phyloP scores from a whole-genome alignment of 768 basidiomycete species.

The Gloeostereum incarnatum region DNA sequence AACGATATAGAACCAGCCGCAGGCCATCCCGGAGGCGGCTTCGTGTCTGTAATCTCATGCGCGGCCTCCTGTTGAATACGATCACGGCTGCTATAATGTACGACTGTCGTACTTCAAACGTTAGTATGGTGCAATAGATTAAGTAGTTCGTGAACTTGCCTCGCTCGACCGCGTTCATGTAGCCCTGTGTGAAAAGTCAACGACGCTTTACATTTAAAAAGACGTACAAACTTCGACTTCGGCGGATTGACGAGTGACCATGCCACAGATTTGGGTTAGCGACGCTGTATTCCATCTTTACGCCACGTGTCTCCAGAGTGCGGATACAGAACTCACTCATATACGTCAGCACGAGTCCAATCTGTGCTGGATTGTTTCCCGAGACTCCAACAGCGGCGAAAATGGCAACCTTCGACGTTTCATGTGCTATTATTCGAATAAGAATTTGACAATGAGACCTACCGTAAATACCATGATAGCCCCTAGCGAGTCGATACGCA shows the following conservation, averaged over 20 bases:
- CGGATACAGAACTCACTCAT: slow-evolving; percentile 27
- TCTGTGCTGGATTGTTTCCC: slow-evolving; percentile 54
- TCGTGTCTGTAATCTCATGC: slow-evolving; percentile 44
- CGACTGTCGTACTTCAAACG: slow-evolving; percentile 21
- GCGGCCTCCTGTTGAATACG: slow-evolving; percentile 56
- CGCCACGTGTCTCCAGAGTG: not conserved
- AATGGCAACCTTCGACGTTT: slow-evolving; percentile 43
- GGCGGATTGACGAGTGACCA: slow-evolving; percentile 48
- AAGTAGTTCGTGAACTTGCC: slow-evolving; percentile 23
- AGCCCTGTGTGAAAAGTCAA: slow-evolving; percentile 28
- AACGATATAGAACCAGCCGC: slow-evolving; percentile 49
- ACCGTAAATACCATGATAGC: slow-evolving; percentile 47
- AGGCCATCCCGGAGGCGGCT: slow-evolving; percentile 60
- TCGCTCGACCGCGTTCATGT: slow-evolving; percentile 60
- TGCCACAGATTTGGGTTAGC: slow-evolving; percentile 41
- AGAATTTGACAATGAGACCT: slow-evolving; percentile 9
- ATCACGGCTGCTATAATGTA: slow-evolving; percentile 42
- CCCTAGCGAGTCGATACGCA: slow-evolving; percentile 65
- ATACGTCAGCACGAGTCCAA: slow-evolving; percentile 66
- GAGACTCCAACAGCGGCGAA: slow-evolving; percentile 50
- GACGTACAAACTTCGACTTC: slow-evolving; percentile 48
- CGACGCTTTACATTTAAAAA: not conserved
- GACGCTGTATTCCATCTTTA: slow-evolving; percentile 21
- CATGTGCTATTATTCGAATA: not conserved
- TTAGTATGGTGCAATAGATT: not conserved